These are phyloP conservation scores for Magnaporthiopsis rhizophila DNA, from an alignment of 2,329 filamentous ascomycete genomes.

Conservation along the genomic window DNA sequence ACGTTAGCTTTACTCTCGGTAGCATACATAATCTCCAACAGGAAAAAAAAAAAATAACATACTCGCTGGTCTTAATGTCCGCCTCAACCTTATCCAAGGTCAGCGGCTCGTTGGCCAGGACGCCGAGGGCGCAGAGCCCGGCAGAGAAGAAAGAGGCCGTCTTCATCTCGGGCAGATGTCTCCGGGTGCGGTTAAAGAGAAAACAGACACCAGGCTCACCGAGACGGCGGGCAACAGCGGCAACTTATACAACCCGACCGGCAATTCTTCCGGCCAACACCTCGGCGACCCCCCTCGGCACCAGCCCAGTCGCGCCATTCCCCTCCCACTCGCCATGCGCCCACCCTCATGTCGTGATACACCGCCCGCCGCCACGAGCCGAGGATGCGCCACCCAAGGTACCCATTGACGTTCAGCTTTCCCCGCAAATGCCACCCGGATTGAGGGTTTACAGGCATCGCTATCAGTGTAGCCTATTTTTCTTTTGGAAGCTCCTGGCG, in stretches of 20 bases:
- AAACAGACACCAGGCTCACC: not conserved
- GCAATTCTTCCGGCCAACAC: no score
- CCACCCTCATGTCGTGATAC: no score
- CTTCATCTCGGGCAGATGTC: not conserved
- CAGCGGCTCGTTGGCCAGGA: conserved; percentile 23
- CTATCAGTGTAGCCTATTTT: no score
- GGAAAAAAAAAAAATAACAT: conserved; percentile 8
- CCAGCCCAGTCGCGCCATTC: no score
- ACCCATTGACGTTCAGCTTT: no score
- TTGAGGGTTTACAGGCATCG: no score
- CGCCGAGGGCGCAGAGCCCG: conserved; percentile 2
- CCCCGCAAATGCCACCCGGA: no score
- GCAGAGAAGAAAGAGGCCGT: conserved; percentile 2
- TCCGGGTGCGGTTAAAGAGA: not conserved
- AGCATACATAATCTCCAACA: not conserved
- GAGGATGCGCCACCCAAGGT: no score
- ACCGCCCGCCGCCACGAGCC: no score
- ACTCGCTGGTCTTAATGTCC: conserved; percentile 31
- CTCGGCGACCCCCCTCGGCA: no score
- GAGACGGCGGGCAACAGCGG: not conserved
- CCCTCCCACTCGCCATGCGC: no score
- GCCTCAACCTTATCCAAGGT: conserved; percentile 31
- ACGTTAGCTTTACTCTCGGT: not conserved
- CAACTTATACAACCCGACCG: not conserved
- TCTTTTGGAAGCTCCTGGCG: no score